phyloP scores from a whole-genome alignment of 1,139 yeast species.

The Candida labiduridarum region DNA sequence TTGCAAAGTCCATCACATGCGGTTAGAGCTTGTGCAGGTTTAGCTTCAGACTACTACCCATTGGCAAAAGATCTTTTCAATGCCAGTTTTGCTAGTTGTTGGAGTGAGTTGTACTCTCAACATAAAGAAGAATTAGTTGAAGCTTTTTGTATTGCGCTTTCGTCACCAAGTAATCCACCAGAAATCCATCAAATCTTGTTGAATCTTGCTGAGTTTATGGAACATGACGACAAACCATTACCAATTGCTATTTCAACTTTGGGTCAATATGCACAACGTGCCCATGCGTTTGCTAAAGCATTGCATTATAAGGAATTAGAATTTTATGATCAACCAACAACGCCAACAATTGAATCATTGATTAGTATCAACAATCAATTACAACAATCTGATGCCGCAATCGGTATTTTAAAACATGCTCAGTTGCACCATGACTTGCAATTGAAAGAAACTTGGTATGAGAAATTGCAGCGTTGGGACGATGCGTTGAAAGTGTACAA shows the following conservation, averaged over 20 bases:
- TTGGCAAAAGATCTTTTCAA: slow-evolving; percentile 90
- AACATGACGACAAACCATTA: slow-evolving; percentile 91
- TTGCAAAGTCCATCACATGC: slow-evolving; percentile 96
- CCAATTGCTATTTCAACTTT: slow-evolving; percentile 88
- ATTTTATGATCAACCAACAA: slow-evolving; percentile 89
- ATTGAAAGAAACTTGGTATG: slow-evolving; percentile 96
- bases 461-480: slow-evolving; percentile 95
- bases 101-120: slow-evolving; percentile 92
- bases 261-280: slow-evolving; percentile 91
- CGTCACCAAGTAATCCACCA: slow-evolving; percentile 92
- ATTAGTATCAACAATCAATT: slow-evolving; percentile 91
- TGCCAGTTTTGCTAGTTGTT: slow-evolving; percentile 93
- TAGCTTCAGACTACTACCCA: slow-evolving; percentile 88
- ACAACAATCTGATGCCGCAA: slow-evolving; percentile 97
- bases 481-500: slow-evolving; percentile 92
- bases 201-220: slow-evolving; percentile 94
- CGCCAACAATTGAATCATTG: slow-evolving; percentile 89
- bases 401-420: slow-evolving; percentile 94
- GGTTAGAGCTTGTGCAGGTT: slow-evolving; percentile 86
- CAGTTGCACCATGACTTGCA: slow-evolving; percentile 92
- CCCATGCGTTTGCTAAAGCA: slow-evolving; percentile 98
- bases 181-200: slow-evolving; percentile 90
- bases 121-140: slow-evolving; percentile 90
- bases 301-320: slow-evolving; percentile 94
- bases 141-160: slow-evolving; percentile 82